Evolutionary conservation across 768 basidiomycete genomes (phyloP).

Genomic region (Crucibulum laeve): DNA sequence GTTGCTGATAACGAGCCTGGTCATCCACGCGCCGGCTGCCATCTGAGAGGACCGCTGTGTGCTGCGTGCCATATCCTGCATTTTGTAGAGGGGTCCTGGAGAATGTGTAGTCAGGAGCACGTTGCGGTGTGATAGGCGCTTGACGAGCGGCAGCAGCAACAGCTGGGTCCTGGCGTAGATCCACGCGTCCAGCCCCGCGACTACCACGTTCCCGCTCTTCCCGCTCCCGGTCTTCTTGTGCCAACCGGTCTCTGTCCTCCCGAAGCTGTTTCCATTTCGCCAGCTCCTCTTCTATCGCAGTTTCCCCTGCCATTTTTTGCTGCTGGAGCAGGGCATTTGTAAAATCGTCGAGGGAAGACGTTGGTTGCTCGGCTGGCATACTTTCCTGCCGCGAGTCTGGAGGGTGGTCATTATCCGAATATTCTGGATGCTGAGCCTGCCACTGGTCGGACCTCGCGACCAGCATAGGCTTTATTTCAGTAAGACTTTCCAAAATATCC

Average conservation of each 20-base stretch:
- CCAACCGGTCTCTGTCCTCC: constrained; percentile 13
- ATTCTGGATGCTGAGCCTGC: constrained; percentile 39
- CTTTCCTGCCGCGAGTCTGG: constrained; percentile 8
- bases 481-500: constrained; percentile 64
- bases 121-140: constrained; percentile 12
- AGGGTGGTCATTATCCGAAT: constrained; percentile 17
- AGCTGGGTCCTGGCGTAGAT: constrained; percentile 13
- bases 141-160: constrained; percentile 13
- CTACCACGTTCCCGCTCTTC: constrained; percentile 31
- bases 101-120: constrained; percentile 23
- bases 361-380: background rate
- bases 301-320: constrained; percentile 21
- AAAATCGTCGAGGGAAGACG: constrained; percentile 6
- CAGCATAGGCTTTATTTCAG: constrained; percentile 59
- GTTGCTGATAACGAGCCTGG: constrained; percentile 26
- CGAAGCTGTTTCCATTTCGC: constrained; percentile 32
- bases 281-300: constrained; percentile 27
- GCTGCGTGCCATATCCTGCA: constrained; percentile 20
- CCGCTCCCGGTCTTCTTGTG: constrained; percentile 16
- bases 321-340: constrained; percentile 20
- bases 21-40: constrained; percentile 8
- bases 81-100: constrained; percentile 20
- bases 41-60: constrained; percentile 21
- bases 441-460: constrained; percentile 64
- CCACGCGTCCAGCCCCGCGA: constrained; percentile 11